phyloP scores from a whole-genome alignment of 371 early-diverging fungal genomes.

The Rhizopus delemar region DNA sequence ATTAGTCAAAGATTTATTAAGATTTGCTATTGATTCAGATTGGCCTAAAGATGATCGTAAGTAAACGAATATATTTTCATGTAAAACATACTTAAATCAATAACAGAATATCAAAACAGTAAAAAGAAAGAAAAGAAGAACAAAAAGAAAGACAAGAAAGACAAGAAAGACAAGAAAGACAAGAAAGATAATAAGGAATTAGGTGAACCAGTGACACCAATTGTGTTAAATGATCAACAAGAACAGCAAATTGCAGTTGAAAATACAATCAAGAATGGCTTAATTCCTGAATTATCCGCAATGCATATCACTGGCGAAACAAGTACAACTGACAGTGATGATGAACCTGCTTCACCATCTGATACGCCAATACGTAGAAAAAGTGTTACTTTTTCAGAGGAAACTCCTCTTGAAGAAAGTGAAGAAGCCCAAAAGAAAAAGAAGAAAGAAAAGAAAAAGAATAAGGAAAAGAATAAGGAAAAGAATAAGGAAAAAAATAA shows the following conservation, averaged over 20 bases:
- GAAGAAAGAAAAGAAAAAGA: conserved; percentile 19
- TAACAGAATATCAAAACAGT: background rate
- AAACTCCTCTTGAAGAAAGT: conserved; percentile 8
- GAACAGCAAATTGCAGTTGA: conserved; percentile 1
- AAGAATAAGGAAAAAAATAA: no score
- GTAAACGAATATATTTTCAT: background rate
- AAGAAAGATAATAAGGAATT: conserved; percentile 14
- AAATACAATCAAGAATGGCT: conserved; percentile 27
- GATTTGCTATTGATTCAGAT: conserved; percentile 23
- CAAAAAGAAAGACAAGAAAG: conserved; percentile 19
- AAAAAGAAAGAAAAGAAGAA: conserved; percentile 18
- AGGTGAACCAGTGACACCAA: conserved; percentile 29
- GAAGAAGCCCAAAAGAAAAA: conserved; percentile 19
- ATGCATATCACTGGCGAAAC: conserved; percentile 1
- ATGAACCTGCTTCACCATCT: background rate
- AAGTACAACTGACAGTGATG: conserved; percentile 6
- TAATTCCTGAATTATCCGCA: background rate
- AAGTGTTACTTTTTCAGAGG: conserved; percentile 18
- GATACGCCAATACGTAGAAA: conserved; percentile 8
- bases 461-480: conserved; percentile 17
- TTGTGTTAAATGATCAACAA: conserved; percentile 4
- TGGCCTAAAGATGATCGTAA: conserved; percentile 9
- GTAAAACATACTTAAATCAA: background rate
- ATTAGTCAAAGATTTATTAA: conserved; percentile 46
- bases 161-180: conserved; percentile 18